Conservation (phyloP, 2,329 filamentous ascomycete species). For the Penicillium glabrum region DNA sequence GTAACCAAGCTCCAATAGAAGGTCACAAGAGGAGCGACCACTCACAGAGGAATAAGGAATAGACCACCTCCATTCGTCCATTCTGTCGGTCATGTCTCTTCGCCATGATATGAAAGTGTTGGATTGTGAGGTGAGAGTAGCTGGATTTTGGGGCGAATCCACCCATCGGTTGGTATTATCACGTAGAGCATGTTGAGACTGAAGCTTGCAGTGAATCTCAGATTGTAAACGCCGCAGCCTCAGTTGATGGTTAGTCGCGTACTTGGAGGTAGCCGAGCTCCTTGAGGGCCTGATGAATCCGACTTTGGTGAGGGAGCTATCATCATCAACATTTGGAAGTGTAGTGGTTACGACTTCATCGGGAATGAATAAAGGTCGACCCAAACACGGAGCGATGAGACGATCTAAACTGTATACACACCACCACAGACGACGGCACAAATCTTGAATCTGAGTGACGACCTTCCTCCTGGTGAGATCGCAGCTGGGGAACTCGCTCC, state of each 20-base stretch:
- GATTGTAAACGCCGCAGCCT: conserved; percentile 1
- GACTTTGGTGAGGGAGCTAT: not conserved
- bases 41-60: not conserved
- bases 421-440: conserved; percentile 81
- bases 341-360: conserved; percentile 7
- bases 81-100: not conserved
- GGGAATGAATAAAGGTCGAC: conserved; percentile 54
- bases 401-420: conserved; percentile 83
- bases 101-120: not conserved
- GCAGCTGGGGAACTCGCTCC: not conserved
- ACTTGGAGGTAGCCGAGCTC: not conserved
- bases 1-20: not conserved
- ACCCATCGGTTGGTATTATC: too few species aligned
- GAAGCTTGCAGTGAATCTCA: not conserved
- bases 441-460: conserved; percentile 61
- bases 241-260: not conserved
- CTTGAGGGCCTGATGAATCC: not conserved
- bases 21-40: not conserved
- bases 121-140: too few species aligned
- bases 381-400: conserved; percentile 79
- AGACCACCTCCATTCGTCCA: not conserved
- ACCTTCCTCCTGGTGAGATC: not conserved
- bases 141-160: not conserved
- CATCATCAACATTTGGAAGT: not conserved
- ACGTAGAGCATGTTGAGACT: not conserved